A percentile compares a stretch with the other conserved stretches of the same genome.
These are phyloP conservation scores for Sclerotinia glacialis DNA, from an alignment of 2,329 filamentous ascomycete genomes.

Conservation along the genomic window DNA sequence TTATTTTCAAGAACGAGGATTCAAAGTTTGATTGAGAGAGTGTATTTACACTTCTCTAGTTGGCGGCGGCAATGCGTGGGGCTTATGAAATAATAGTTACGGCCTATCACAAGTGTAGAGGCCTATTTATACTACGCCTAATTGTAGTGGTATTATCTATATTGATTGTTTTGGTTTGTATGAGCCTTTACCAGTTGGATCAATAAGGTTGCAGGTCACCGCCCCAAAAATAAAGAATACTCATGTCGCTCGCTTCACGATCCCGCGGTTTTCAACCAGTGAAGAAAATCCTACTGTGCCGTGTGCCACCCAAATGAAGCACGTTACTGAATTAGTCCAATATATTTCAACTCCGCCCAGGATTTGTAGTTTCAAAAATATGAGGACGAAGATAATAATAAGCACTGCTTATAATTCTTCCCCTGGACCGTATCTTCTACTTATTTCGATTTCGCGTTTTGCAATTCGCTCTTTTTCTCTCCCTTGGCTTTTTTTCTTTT, in stretches of 20 bases:
- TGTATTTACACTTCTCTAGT: not conserved
- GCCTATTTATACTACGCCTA: not conserved
- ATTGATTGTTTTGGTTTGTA: not conserved
- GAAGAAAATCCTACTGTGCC: not conserved
- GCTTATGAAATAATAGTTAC: not conserved
- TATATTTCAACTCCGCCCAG: not conserved
- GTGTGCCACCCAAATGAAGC: constrained; percentile 4
- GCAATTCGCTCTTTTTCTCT: not conserved
- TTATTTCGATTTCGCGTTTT: not conserved
- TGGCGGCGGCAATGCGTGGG: not conserved
- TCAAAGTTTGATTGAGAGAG: not conserved
- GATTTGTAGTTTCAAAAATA: not conserved
- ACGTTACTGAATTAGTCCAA: not conserved
- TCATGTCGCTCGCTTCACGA: constrained; percentile 10
- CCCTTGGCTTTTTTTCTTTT: not conserved
- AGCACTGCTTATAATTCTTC: not conserved
- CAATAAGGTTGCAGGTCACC: constrained; percentile 1
- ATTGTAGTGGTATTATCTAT: not conserved
- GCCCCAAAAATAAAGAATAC: not conserved
- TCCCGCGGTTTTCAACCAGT: not conserved
- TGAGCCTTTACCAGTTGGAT: not conserved
- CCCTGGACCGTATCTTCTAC: not conserved
- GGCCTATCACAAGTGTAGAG: not conserved
- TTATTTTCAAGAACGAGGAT: not conserved
- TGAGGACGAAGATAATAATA: not conserved